These are phyloP conservation scores for Leucosporidium creatinivorum DNA, from an alignment of 768 basidiomycete species.

Conservation along the genomic window DNA sequence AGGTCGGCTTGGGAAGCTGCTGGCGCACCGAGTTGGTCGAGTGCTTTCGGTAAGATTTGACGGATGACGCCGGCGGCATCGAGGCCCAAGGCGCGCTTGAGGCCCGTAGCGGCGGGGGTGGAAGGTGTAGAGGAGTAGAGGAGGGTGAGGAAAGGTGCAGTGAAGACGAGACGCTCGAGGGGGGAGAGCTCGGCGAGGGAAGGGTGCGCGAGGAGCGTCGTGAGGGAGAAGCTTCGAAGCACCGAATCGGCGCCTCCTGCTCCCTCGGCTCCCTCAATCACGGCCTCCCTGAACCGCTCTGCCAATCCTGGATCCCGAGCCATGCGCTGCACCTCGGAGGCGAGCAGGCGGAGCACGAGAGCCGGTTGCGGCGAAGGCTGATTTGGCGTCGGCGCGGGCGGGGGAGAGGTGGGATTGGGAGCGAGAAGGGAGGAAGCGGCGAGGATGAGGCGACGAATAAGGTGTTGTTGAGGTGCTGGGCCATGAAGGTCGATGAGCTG, in stretches of 20 bases:
- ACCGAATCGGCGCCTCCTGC: slow-evolving; percentile 57
- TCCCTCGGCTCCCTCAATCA: slow-evolving; percentile 58
- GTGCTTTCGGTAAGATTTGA: slow-evolving; percentile 44
- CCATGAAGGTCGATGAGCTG: slow-evolving; percentile 97
- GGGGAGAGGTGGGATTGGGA: slow-evolving; percentile 52
- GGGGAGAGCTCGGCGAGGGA: slow-evolving; percentile 54
- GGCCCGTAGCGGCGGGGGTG: slow-evolving; percentile 46
- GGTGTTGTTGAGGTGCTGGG: slow-evolving; percentile 92
- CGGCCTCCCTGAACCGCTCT: slow-evolving; percentile 80
- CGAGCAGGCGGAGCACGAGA: slow-evolving; percentile 76
- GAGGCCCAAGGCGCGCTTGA: slow-evolving; percentile 47
- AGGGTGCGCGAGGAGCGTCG: slow-evolving; percentile 72
- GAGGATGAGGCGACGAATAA: slow-evolving; percentile 89
- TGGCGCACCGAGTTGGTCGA: slow-evolving; percentile 3
- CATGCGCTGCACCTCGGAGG: slow-evolving; percentile 80
- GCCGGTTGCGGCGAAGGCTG: slow-evolving; percentile 57
- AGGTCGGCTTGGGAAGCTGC: slow-evolving; percentile 51
- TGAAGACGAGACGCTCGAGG: slow-evolving; percentile 69
- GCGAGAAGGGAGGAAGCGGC: slow-evolving; percentile 51
- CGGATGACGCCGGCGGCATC: slow-evolving; percentile 64
- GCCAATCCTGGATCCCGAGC: slow-evolving; percentile 84
- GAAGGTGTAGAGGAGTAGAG: slow-evolving; percentile 36
- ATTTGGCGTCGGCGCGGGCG: slow-evolving; percentile 44
- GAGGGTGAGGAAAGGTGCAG: slow-evolving; percentile 61
- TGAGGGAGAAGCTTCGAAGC: slow-evolving; percentile 74